These are phyloP conservation scores for Rhododendron henanense DNA, from an alignment of 148 eudicot genomes.

Conservation along the genomic window DNA sequence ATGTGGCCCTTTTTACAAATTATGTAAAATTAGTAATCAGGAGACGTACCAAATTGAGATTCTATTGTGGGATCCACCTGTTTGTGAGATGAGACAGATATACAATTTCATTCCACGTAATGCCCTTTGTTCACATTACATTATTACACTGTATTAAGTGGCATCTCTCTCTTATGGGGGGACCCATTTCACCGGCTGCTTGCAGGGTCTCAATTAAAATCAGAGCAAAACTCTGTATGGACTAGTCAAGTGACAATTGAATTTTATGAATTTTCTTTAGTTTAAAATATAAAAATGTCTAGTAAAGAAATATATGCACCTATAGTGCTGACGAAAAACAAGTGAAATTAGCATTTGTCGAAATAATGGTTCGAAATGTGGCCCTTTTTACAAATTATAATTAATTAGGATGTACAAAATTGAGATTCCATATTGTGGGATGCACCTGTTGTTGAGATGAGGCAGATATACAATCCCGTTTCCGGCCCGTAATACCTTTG, in stretches of 20 bases:
- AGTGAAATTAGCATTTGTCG: no score
- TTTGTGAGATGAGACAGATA: background rate
- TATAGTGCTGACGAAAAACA: no score
- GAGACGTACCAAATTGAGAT: background rate
- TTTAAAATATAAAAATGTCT: no score
- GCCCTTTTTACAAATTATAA: background rate
- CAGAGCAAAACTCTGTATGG: no score
- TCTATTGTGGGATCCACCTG: background rate
- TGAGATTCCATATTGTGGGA: background rate
- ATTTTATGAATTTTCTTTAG: no score
- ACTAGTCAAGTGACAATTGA: no score
- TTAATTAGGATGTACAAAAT: background rate
- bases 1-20: background rate
- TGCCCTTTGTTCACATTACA: background rate
- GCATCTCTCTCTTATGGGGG: no score
- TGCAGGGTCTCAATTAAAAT: no score
- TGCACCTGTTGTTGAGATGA: background rate
- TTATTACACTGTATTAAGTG: no score
- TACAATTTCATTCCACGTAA: background rate
- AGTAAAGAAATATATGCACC: no score
- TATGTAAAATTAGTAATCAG: background rate
- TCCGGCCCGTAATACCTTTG: background rate
- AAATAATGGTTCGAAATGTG: background rate
- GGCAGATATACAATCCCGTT: background rate
- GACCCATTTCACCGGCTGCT: no score